These are phyloP conservation scores for Theileria parva DNA, from an alignment of 169 alveolate species.

Conservation along the genomic window DNA sequence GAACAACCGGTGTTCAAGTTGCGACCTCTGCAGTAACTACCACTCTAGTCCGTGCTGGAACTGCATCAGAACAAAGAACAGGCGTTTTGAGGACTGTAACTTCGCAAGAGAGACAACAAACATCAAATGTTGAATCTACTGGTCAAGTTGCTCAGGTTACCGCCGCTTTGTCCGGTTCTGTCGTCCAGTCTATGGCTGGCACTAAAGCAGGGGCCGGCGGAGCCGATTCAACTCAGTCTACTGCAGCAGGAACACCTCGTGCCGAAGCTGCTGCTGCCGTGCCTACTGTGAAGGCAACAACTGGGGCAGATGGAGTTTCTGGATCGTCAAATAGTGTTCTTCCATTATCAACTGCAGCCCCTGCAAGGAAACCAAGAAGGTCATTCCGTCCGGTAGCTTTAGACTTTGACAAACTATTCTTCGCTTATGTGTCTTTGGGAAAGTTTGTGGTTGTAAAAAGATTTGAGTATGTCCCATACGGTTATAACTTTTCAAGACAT, in stretches of 20 bases:
- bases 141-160: background rate
- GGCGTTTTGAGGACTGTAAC: background rate
- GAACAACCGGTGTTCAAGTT: background rate
- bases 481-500: background rate
- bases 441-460: background rate
- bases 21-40: background rate
- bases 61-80: background rate
- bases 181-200: background rate
- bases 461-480: conserved; percentile 1
- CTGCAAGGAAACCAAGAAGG: background rate
- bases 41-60: background rate
- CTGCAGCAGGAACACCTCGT: conserved; percentile 3
- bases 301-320: background rate
- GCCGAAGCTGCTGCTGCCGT: background rate
- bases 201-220: background rate
- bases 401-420: background rate
- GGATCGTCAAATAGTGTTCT: background rate
- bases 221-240: background rate
- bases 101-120: background rate
- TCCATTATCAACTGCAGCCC: background rate
- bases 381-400: background rate
- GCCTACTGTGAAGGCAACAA: background rate
- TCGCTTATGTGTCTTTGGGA: background rate
- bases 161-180: background rate
- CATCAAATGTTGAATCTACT: background rate